Base-by-base conservation (phyloP, 139 green algal species). In the Micractinium conductrix region DNA sequence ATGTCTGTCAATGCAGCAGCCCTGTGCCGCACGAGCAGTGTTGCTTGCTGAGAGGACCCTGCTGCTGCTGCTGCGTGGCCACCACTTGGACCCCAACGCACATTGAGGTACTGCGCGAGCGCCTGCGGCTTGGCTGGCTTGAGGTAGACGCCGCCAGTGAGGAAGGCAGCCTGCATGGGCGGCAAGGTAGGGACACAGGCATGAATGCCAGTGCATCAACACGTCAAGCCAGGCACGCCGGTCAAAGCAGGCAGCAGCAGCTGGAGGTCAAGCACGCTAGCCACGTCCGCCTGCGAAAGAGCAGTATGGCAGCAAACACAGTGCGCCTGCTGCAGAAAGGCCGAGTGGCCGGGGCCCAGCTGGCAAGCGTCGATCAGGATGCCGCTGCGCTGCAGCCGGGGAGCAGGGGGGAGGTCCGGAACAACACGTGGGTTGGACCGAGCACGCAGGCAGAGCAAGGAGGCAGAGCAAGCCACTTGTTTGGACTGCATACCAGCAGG, bases 321-420 rank as follows among this genome's bases (percentile, higher is more conserved):
- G 48, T 58, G 24, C n/a, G 30, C 72, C 53, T 94, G 93, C 84
- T 96, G 93, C 67, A 96, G 74, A 60, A 94, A 94, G 19, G 88
- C 53, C 8, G 93, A 96, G n/a, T 96, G 87, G 1, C 67, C 55
- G 2, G 17, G 42, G 17, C 87, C 89, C n/a, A 96, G 60, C 85
- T 93, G 87, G 78, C 90, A 96, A 0, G 79, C 74, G 65, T 96
- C 93, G 0, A 96, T 91, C 8, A 92, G 55, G 9, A 96, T 78
- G n/a, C 84, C 78, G 74, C 79, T 73, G 26, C 75, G 84, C 88
- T 92, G 88, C 88, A 80, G 70, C 45, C 55, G 69, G 58, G 35
- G n/a, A 38, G 63, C 63, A 69, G 19, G 45, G 12, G 44, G 10
- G n/a, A 58, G 28, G 75, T n/a, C 68, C 10, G 30, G 14, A 7